Percentiles rank a stretch among this genome's conserved stretches.
These are phyloP conservation scores for Zostera marina DNA, from an alignment of 116 monocot species.

Conservation along the genomic window DNA sequence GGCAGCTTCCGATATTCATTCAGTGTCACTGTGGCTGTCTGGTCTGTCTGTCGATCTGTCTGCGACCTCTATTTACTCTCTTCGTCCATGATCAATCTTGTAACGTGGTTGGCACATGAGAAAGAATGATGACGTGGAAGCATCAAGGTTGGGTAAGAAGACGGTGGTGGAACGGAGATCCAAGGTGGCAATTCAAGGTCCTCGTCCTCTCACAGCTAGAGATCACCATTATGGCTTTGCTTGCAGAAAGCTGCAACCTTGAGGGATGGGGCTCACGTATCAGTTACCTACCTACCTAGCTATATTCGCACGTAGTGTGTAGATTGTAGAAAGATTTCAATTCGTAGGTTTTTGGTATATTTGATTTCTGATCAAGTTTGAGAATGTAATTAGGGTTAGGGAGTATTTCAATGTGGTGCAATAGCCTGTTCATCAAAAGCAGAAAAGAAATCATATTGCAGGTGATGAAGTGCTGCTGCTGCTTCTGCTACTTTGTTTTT, in stretches of 20 bases:
- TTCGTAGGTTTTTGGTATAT: too few relatives aligned
- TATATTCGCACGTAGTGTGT: too few relatives aligned
- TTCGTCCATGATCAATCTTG: too few relatives aligned
- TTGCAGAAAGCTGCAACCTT: conserved; percentile 8
- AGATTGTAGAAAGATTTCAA: too few relatives aligned
- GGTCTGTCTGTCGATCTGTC: too few relatives aligned
- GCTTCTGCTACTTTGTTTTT: not conserved
- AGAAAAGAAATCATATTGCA: not conserved
- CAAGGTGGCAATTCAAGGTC: too few relatives aligned
- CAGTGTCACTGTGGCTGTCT: too few relatives aligned
- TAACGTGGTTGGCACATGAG: not conserved
- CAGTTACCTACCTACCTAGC: not conserved
- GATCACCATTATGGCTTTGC: conserved; percentile 2
- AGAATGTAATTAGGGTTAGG: not conserved
- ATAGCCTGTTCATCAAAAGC: conserved; percentile 5
- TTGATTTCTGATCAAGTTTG: too few relatives aligned
- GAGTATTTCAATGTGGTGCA: conserved; percentile 6
- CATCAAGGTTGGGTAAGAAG: not conserved
- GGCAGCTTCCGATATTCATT: too few relatives aligned
- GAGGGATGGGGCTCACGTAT: conserved; percentile 3
- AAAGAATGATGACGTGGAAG: conserved; percentile 7
- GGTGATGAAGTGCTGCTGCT: not conserved
- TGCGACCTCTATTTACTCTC: too few relatives aligned
- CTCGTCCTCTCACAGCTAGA: too few relatives aligned
- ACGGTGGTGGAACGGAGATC: not conserved